phyloP scores from a whole-genome alignment of 805 yeast species.

The Myxozyma neotropica region DNA sequence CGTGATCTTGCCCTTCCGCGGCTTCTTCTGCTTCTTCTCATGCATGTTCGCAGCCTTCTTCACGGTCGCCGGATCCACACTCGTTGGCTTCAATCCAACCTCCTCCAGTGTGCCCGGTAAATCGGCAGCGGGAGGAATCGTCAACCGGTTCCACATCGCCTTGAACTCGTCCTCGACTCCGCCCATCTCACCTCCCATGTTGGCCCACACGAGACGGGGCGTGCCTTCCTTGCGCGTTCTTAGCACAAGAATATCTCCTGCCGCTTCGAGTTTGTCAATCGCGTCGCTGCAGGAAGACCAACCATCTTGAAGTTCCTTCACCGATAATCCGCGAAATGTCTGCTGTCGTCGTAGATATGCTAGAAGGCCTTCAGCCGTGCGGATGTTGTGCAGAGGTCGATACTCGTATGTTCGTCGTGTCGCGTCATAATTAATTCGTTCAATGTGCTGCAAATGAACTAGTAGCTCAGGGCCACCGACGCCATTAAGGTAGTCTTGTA shows the following conservation, averaged over 20 bases:
- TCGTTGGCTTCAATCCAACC: slow-evolving; percentile 92
- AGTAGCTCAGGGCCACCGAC: slow-evolving; percentile 66
- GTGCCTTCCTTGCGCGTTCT: slow-evolving; percentile 91
- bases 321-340: slow-evolving; percentile 84
- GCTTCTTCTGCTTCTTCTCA: slow-evolving; percentile 81
- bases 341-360: slow-evolving; percentile 75
- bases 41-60: slow-evolving; percentile 62
- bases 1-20: slow-evolving; percentile 90
- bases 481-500: slow-evolving; percentile 66
- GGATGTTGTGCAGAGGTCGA: slow-evolving; percentile 84
- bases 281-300: slow-evolving; percentile 90
- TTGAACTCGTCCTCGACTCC: slow-evolving; percentile 80
- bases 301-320: slow-evolving; percentile 81
- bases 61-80: slow-evolving; percentile 95
- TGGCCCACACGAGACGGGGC: slow-evolving; percentile 93
- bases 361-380: slow-evolving; percentile 74
- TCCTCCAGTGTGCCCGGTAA: slow-evolving; percentile 76
- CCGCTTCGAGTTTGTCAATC: slow-evolving; percentile 71
- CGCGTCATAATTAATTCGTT: slow-evolving; percentile 71
- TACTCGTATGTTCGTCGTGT: slow-evolving; percentile 72
- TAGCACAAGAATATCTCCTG: slow-evolving; percentile 68
- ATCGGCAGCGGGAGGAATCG: slow-evolving; percentile 79
- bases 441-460: slow-evolving; percentile 72
- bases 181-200: slow-evolving; percentile 72
- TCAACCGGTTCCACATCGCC: slow-evolving; percentile 74